Evolutionary conservation across 495 filamentous ascomycete genomes (phyloP), one percentile per base, ranked within the genome.

Genomic region (Penicillium lagena): DNA sequence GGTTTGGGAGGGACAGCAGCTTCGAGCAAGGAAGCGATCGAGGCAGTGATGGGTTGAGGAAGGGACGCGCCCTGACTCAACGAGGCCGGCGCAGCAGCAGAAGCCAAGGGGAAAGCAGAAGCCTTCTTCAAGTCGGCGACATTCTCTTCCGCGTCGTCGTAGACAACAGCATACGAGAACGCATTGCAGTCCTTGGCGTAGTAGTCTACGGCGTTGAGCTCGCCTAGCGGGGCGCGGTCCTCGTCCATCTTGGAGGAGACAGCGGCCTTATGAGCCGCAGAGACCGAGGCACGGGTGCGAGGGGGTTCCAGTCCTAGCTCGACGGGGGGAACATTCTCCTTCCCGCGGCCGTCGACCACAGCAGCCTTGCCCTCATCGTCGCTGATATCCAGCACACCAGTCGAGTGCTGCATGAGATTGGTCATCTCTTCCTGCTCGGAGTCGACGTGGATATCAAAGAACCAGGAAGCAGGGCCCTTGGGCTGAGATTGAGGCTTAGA

Each of bases 381-480:
- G 33, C 71, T 72, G 63, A 98, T 90, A 56, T 97, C 91, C 0
- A 98, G 78, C 0, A 83, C 83, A 54, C 81, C 79, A 14, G 93
- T 88, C 29, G 82, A 86, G 66, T 96, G 91, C 58, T 95, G 84
- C 72, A 97, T 86, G 4, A 95, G 67, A 57, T 94, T 96, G 42
- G 87, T 84, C 63, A 89, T 84, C 54, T 90, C 81, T 52, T 98
- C 87, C 52, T 94, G 86, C 29, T 80, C 78, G 0, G 87, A 87
- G 64, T 98, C 93, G 59, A 96, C 90, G 56, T 98, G 82, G 63
- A 98, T 97, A 35, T 89, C 82, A 61, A 97, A 97, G 68, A 84
- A 83, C 91, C 91, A 96, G 12, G 77, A 77, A 15, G 80, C 78
- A 17, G 76, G 79, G 36, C 69, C 60, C 40, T 76, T 73, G 10